These are phyloP conservation scores for Betula pendula DNA, from an alignment of 306 rosid species.

Conservation along the genomic window DNA sequence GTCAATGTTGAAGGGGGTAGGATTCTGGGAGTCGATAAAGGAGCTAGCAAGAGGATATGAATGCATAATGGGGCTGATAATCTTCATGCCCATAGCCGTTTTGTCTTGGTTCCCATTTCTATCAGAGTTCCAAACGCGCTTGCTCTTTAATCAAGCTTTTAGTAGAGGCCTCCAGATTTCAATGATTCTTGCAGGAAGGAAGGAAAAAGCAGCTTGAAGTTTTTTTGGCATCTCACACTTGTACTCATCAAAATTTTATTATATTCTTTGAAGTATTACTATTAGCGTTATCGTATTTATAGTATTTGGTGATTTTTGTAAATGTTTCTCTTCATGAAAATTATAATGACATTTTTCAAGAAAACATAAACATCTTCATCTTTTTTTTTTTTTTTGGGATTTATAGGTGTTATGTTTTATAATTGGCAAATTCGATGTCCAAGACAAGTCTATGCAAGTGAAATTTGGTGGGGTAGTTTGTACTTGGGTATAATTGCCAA, in stretches of 20 bases:
- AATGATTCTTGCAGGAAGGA: slow-evolving; percentile 82
- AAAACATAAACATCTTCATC: too few species aligned
- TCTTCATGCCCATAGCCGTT: slow-evolving; percentile 81
- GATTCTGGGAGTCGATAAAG: slow-evolving; percentile 77
- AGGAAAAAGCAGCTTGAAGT: slow-evolving; percentile 34
- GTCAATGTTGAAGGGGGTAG: slow-evolving; percentile 50
- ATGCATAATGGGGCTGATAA: slow-evolving; percentile 71
- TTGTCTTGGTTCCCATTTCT: slow-evolving; percentile 94
- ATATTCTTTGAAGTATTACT: too few species aligned
- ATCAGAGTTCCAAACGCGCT: slow-evolving; percentile 85
- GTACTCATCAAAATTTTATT: too few species aligned
- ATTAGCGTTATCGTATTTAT: too few species aligned
- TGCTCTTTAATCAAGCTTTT: slow-evolving; percentile 95
- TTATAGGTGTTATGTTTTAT: too few species aligned
- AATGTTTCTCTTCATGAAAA: neutral
- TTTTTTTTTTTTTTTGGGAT: too few species aligned
- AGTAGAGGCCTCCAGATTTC: slow-evolving; percentile 97
- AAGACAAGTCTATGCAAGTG: too few species aligned
- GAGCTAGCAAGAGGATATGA: slow-evolving; percentile 90
- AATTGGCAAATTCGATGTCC: too few species aligned
- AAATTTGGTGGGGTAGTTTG: too few species aligned
- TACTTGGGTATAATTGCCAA: too few species aligned
- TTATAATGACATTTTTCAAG: neutral
- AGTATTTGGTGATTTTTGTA: neutral
- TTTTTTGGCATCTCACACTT: too few species aligned